Evolutionary conservation across 2,329 filamentous ascomycete species (phyloP).

Genomic region (Stachybotrys chlorohalonatus): DNA sequence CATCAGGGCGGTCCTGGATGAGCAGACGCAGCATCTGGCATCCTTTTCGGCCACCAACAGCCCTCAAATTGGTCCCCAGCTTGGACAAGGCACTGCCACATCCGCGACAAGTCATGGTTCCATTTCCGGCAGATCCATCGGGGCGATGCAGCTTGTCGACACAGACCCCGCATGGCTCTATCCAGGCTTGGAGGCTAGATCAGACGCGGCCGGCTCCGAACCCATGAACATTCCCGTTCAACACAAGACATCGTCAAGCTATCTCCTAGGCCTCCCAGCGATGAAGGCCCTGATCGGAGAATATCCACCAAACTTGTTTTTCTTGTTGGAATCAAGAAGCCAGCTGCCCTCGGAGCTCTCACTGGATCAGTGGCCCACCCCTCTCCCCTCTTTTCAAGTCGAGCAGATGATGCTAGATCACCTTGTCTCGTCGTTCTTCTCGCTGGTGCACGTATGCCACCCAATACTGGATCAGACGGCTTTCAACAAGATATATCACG

Average conservation of each 20-base stretch:
- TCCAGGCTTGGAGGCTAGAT: background rate
- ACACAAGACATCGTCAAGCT: conserved; percentile 19
- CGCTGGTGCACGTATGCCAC: conserved; percentile 14
- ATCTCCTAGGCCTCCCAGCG: conserved; percentile 14
- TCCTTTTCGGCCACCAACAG: conserved; percentile 3
- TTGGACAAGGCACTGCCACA: conserved; percentile 4
- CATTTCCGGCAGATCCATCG: background rate
- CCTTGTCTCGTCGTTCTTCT: conserved; percentile 15
- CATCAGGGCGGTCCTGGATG: conserved; percentile 14
- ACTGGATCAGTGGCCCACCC: conserved; percentile 4
- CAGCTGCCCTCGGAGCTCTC: conserved; percentile 13
- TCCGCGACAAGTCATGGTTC: conserved; percentile 7
- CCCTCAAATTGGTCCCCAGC: background rate
- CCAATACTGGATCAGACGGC: conserved; percentile 16
- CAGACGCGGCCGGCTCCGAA: conserved; percentile 8
- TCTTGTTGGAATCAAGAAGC: conserved; percentile 14
- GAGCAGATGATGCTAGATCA: conserved; percentile 10
- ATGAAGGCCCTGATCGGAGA: conserved; percentile 19
- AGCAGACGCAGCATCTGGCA: conserved; percentile 9
- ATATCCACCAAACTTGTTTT: conserved; percentile 17
- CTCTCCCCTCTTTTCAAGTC: conserved; percentile 2
- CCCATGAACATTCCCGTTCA: conserved; percentile 17
- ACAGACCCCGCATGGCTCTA: conserved; percentile 1
- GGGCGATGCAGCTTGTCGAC: conserved; percentile 1
- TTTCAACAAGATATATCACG: conserved; percentile 13